Base-by-base conservation (phyloP, 805 yeast genomes). In the Teunomyces panamensis region DNA sequence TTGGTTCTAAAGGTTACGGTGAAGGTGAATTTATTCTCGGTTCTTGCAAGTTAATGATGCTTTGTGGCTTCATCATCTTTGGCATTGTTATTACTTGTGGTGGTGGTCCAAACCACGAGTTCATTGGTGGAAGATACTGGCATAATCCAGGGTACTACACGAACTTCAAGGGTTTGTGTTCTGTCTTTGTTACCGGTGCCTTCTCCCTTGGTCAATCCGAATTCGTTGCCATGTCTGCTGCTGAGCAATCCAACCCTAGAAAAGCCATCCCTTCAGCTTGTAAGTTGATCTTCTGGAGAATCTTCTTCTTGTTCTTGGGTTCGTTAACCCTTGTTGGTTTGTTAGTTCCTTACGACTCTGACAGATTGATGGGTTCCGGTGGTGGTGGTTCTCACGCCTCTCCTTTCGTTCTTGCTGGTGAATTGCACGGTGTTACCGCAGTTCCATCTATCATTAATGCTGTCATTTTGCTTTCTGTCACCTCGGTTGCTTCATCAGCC, bases 1-100 rank as follows among this genome's bases (percentile, higher is more conserved):
- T 65, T 51, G 80, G 80, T 43, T 71, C 77, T 44, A 68, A 65
- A 48, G 80, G 78, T 44, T 75, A 71, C 52, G 78, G 75, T 45
- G 73, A 69, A 56, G 76, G 73, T 42, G 77, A 72, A 52, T 71
- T 72, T 34, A 44, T 67, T 35, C 60, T 72, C 58, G 73, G 73
- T 50, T 55, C 66, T 14, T 56, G 64, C 46, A 72, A 72, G 55
- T 57, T 71, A 44, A 26, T 64, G 43, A 66, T 69, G 66, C 57
- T 72, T 46, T 56, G 63, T 11, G 77, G 76, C 1, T 72, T 72
- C 49, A 61, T 72, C 42, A 61, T 72, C 45, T 69, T 67, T 71
- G 71, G 73, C 42, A 68, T 72, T 46, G 64, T 68, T 20, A 60
- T 72, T 29, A 64, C 71, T 50, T 63, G 63, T 50, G 76, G 77